These are phyloP conservation scores for Gynandropsis gynandra DNA, from an alignment of 345 rosid genomes.

Conservation along the genomic window DNA sequence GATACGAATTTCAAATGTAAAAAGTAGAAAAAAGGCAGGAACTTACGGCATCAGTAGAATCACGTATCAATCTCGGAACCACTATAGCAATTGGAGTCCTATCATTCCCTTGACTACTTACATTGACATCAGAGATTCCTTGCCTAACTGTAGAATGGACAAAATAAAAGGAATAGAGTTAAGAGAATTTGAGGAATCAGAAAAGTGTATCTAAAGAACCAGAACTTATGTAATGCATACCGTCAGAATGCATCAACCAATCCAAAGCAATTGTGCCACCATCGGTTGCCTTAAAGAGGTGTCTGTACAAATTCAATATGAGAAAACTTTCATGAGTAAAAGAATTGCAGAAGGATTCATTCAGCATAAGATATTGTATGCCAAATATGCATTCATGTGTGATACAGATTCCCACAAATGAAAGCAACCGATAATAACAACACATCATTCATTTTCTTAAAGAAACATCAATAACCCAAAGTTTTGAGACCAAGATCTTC, in stretches of 20 bases:
- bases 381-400: no score
- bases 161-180: not conserved
- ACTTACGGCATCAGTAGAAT: slow-evolving; percentile 61
- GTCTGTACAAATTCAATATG: slow-evolving; percentile 28
- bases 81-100: slow-evolving; percentile 51
- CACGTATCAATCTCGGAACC: slow-evolving; percentile 71
- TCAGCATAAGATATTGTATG: no score
- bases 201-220: no score
- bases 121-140: slow-evolving; percentile 25
- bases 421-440: not conserved
- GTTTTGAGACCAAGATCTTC: not conserved
- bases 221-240: no score
- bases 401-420: slow-evolving; percentile 1
- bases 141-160: slow-evolving; percentile 20
- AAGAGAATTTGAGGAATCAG: not conserved
- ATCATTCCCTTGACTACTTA: slow-evolving; percentile 29
- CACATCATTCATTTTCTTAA: not conserved
- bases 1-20: no score
- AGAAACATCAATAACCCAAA: not conserved
- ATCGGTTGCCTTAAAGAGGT: slow-evolving; percentile 64
- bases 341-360: no score
- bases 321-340: not conserved
- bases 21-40: not conserved
- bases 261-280: slow-evolving; percentile 94
- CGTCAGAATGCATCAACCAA: slow-evolving; percentile 67